Evolutionary conservation across 164 flowering plant genomes (phyloP), one percentile per base, ranked within the genome.

Genomic region (Dillenia turbinata): DNA sequence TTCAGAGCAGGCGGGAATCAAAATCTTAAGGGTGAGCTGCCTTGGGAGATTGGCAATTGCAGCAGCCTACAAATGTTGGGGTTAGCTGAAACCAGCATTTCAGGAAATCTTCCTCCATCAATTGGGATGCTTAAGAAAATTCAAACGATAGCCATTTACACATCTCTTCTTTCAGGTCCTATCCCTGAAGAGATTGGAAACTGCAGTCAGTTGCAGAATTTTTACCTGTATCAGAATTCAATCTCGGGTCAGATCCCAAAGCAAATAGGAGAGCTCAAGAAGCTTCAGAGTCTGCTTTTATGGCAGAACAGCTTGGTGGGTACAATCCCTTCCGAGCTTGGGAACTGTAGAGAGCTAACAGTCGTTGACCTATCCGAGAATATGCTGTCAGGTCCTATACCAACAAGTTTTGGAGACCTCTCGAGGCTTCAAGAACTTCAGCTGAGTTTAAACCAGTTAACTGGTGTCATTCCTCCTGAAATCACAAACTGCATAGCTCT

Each of bases 241-340:
- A 69, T 94, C 55, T 79, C 96, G 0, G 96, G 97, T 56, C 64
- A 85, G n/a, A 81, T 94, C 15, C 97, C 99, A 1, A 66, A 59
- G 59, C 54, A 66, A 50, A 64, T 94, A 22, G 96, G 97, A 59
- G 66, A 74, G 71, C 83, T 91, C 15, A 69, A 49, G 26, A 89
- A 82, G 74, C 96, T 89, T 46, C 78, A 83, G 61, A 88, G 78
- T 56, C 60, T 94, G 17, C 70, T 87, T 0, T 22, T 94, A 19
- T 94, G 99, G 99, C 89, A 88, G 78, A 94, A 95, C 72, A 84
- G 81, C 74, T 47, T 95, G 22, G 97, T 84, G 45, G 97, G 97
- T 17, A 65, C 83, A n/a, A 83, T 95, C 56, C 97, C 99, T 8
- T 59, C 44, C 19, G 97, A 87, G 75, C 80, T 89, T 2, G 97